phyloP scores from a whole-genome alignment of 768 basidiomycete species.

The Zangia roseola region DNA sequence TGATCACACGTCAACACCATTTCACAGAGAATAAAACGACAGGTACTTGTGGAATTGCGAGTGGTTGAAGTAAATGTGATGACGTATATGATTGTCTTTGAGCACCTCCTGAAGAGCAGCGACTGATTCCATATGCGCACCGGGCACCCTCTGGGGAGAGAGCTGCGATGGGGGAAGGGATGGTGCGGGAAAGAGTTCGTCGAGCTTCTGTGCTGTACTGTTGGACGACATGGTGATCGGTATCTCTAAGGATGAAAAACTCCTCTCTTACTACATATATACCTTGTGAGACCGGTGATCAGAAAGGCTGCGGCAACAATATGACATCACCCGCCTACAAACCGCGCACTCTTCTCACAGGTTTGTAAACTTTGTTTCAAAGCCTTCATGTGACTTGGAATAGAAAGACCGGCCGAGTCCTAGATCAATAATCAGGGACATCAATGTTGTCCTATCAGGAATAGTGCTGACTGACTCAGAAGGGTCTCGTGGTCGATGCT shows the following conservation, averaged over 20 bases:
- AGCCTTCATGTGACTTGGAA: not conserved
- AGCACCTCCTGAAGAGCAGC: slow-evolving; percentile 32
- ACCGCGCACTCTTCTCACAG: not conserved
- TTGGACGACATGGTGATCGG: slow-evolving; percentile 11
- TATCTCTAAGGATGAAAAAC: not conserved
- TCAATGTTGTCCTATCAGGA: not conserved
- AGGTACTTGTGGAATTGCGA: slow-evolving; percentile 51
- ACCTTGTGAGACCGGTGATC: too few relatives aligned
- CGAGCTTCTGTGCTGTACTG: slow-evolving; percentile 2
- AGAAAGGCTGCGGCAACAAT: too few relatives aligned
- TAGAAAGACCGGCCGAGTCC: too few relatives aligned
- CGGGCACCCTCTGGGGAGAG: slow-evolving; percentile 28
- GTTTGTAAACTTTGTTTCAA: not conserved
- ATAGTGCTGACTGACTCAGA: slow-evolving; percentile 4
- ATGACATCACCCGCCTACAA: too few relatives aligned
- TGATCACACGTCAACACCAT: not conserved
- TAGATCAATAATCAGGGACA: slow-evolving; percentile 1
- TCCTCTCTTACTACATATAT: too few relatives aligned
- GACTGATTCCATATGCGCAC: slow-evolving; percentile 23
- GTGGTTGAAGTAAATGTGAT: slow-evolving; percentile 51
- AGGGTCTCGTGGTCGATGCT: too few relatives aligned
- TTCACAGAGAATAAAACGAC: not conserved
- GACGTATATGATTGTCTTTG: slow-evolving; percentile 47
- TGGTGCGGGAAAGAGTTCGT: slow-evolving; percentile 25
- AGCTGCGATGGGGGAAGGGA: slow-evolving; percentile 25